Conservation (phyloP, 306 rosid species). For the Notholithocarpus densiflorus region DNA sequence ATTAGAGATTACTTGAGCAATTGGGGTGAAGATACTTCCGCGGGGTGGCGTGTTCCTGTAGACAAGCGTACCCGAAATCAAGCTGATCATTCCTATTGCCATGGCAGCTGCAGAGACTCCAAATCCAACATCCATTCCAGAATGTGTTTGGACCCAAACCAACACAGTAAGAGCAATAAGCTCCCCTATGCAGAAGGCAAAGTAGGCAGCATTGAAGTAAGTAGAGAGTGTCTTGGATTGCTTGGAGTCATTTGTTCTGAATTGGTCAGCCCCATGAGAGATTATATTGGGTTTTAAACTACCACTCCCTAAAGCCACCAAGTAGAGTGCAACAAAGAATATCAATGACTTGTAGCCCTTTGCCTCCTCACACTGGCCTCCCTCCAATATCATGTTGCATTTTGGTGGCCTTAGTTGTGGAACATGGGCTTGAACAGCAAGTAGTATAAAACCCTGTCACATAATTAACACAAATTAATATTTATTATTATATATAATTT, state of each 20-base stretch:
- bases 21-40: conserved; percentile 57
- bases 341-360: conserved; percentile 42
- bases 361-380: conserved; percentile 34
- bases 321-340: conserved; percentile 48
- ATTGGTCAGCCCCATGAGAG: conserved; percentile 71
- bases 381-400: conserved; percentile 28
- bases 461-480: background rate
- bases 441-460: conserved; percentile 53
- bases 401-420: conserved; percentile 43
- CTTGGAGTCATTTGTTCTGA: conserved; percentile 32
- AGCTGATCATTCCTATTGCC: conserved; percentile 40
- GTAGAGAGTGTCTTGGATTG: conserved; percentile 45
- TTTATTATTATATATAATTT: background rate
- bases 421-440: conserved; percentile 56
- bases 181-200: conserved; percentile 59
- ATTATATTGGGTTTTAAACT: conserved; percentile 62
- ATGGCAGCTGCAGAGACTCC: conserved; percentile 61
- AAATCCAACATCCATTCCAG: conserved; percentile 65
- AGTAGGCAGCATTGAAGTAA: conserved; percentile 58
- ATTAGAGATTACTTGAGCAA: conserved; percentile 44
- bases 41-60: conserved; percentile 40
- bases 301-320: conserved; percentile 70
- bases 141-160: conserved; percentile 63
- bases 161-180: conserved; percentile 51
- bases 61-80: conserved; percentile 28